Conservation (phyloP, 1,139 yeast genomes). For the Suhomyces atakaporum region DNA sequence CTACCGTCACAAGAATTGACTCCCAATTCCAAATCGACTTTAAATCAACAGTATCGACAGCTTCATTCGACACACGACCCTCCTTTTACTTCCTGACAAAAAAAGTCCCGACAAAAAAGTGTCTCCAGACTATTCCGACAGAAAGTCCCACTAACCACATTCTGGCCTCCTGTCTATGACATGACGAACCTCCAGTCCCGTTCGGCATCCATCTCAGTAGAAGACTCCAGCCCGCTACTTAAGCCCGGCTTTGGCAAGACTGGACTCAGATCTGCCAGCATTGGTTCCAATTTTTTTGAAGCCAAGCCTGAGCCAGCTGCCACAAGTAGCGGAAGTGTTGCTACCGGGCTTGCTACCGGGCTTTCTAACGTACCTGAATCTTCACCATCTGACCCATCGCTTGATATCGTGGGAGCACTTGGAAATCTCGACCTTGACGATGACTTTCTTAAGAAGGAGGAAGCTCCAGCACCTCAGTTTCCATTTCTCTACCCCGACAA, state of each 20-base stretch:
- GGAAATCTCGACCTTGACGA: constrained; percentile 44
- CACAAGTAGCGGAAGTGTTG: too few relatives aligned
- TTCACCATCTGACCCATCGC: constrained; percentile 20
- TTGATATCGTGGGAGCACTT: constrained; percentile 48
- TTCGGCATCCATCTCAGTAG: constrained; percentile 23
- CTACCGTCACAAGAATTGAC: too few relatives aligned
- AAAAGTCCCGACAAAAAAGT: not conserved
- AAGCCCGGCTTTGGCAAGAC: constrained; percentile 9
- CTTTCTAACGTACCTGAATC: too few relatives aligned
- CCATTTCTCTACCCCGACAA: constrained; percentile 14
- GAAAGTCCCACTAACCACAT: not conserved
- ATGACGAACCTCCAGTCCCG: constrained; percentile 15
- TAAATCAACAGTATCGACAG: not conserved
- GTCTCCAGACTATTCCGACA: too few relatives aligned
- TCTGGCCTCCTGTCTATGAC: constrained; percentile 8
- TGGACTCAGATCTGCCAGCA: constrained; percentile 24
- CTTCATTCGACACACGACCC: not conserved
- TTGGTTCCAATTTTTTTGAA: constrained; percentile 30
- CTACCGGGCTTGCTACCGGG: too few relatives aligned
- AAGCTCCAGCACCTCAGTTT: constrained; percentile 6
- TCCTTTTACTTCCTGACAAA: not conserved
- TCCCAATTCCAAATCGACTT: not conserved
- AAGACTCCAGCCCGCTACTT: constrained; percentile 13
- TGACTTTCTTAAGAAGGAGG: constrained; percentile 20
- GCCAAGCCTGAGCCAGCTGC: too few relatives aligned